Evolutionary conservation across 2,329 filamentous ascomycete genomes (phyloP), one percentile per base, ranked within the genome.

Genomic region (Byssochlamys sp.): DNA sequence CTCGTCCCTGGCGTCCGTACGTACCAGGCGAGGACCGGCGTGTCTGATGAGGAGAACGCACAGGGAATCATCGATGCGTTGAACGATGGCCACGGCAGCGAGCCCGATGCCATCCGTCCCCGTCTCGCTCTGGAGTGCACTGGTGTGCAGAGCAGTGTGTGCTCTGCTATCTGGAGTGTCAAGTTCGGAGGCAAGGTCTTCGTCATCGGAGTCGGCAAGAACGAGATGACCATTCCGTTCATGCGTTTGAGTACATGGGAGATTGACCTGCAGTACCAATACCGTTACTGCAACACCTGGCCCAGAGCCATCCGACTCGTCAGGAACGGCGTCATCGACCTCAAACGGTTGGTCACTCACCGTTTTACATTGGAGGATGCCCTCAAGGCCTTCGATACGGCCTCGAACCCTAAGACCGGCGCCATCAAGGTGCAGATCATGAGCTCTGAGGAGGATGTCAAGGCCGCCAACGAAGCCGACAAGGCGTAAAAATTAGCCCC

Each of bases 181-280:
- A 95, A 92, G 77, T 97, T 97, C 68, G 94, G 92, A 63, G 92
- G 94, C 66, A 96, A 95, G 76, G 92, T 97, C 56, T 97, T 97
- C 70, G 88, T 97, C 62, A 95, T 96, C 63, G 92, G 92, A 48
- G 91, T 97, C 2, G 94, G 92, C 64, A 92, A 89, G 81, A 91
- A 94, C 72, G 90, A 96, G 79, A 94, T 97, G 79, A 90, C 84
- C 75, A 88, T 97, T 62, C 92, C 92, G 28, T 97, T 97, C 74
- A 96, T 96, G 92, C 80, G 90, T 55, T 82, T 92, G 58, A 92
- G 88, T 67, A 92, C 91, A 4, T 84, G 89, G 62, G 94, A 97
- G 77, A 88, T 97, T 65, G 92, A 97, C 75, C 80, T 97, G 60
- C 90, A 95, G 77, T 94, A 96, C 75, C 92, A 97, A 78, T 97